phyloP scores from a whole-genome alignment of 805 yeast genomes.

The Millerago galiae region DNA sequence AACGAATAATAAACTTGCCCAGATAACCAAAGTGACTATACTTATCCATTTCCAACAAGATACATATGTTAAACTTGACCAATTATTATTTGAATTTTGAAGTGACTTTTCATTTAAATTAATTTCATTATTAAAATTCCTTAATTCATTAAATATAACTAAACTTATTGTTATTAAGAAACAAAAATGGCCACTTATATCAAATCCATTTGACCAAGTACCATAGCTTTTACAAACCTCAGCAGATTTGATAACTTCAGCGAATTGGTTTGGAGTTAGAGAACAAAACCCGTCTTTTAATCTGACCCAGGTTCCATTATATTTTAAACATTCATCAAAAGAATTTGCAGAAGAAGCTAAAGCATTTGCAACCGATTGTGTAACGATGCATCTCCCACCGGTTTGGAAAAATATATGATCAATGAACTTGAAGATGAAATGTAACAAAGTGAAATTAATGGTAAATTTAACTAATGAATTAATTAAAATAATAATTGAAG shows the following conservation, averaged over 20 bases:
- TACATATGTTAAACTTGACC: conserved; percentile 7
- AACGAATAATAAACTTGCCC: conserved; percentile 58
- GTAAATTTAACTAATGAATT: conserved; percentile 22
- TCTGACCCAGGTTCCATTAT: conserved; percentile 19
- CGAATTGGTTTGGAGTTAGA: conserved; percentile 10
- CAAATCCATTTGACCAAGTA: conserved; percentile 45
- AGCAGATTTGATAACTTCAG: conserved; percentile 22
- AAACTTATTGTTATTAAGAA: conserved; percentile 37
- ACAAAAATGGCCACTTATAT: conserved; percentile 48
- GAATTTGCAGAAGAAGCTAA: conserved; percentile 4
- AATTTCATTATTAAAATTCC: conserved; percentile 7
- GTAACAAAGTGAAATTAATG: conserved; percentile 21
- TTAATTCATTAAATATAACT: conserved; percentile 32
- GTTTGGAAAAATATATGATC: conserved; percentile 27
- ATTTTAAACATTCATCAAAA: conserved; percentile 8
- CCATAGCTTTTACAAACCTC: conserved; percentile 29
- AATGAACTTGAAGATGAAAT: conserved; percentile 23
- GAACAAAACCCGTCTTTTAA: conserved; percentile 11
- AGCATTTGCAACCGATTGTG: conserved; percentile 8
- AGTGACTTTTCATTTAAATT: neutral
- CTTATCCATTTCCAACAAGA: conserved; percentile 12
- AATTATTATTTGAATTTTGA: neutral
- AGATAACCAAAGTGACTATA: conserved; percentile 26
- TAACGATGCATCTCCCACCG: conserved; percentile 28
- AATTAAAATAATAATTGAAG: conserved; percentile 4